These are phyloP conservation scores for Suillus fuscotomentosus DNA, from an alignment of 768 basidiomycete species.

Conservation along the genomic window DNA sequence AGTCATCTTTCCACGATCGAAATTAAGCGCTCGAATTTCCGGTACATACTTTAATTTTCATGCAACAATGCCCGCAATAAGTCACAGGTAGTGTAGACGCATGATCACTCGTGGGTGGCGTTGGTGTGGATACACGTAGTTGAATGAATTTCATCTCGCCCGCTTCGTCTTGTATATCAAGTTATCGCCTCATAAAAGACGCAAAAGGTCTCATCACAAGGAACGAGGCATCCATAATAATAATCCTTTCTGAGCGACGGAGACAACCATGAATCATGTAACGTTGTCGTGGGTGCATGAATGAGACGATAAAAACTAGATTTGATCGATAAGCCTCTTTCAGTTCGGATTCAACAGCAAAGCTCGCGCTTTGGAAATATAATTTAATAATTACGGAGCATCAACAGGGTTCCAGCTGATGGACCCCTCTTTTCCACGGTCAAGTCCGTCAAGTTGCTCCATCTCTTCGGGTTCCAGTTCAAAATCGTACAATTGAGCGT, in stretches of 20 bases:
- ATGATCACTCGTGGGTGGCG: neutral
- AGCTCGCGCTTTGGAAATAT: neutral
- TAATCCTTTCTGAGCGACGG: neutral
- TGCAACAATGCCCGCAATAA: neutral
- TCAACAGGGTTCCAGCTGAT: slow-evolving; percentile 86
- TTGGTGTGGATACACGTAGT: neutral
- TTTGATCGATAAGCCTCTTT: slow-evolving; percentile 3
- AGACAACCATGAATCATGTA: neutral
- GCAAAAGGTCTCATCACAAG: neutral
- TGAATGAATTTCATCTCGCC: neutral
- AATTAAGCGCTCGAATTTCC: neutral
- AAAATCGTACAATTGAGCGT: slow-evolving; percentile 76
- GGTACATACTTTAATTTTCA: neutral
- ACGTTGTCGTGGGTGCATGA: neutral
- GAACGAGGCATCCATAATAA: neutral
- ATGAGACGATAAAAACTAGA: neutral
- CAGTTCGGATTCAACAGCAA: neutral
- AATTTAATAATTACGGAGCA: slow-evolving; percentile 21
- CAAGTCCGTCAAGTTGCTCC: slow-evolving; percentile 60
- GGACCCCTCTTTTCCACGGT: slow-evolving; percentile 70
- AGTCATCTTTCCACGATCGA: neutral
- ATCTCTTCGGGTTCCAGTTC: slow-evolving; percentile 67
- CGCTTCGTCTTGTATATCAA: neutral
- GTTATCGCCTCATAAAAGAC: neutral
- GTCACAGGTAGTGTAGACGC: neutral